These are phyloP conservation scores for Pythium apleroticum DNA, from an alignment of 352 stramenopile genomes.

Conservation along the genomic window DNA sequence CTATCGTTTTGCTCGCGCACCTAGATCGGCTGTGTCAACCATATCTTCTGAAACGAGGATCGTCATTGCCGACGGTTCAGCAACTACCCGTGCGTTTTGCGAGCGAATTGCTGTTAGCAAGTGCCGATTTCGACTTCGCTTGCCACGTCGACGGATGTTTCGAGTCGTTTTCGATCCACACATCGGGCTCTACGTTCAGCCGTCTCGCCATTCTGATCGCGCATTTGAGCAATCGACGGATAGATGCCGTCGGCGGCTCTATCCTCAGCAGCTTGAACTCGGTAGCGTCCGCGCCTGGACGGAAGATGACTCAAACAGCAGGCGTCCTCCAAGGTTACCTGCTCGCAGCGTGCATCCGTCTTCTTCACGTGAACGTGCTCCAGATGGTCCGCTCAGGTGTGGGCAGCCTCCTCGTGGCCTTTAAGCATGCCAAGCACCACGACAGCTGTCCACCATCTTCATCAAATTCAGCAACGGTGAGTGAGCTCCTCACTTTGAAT, in stretches of 20 bases:
- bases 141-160: conserved; percentile 3
- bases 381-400: conserved; percentile 65
- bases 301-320: not conserved
- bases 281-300: not conserved
- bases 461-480: not conserved
- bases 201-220: not conserved
- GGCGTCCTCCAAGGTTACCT: conserved; percentile 54
- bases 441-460: not conserved
- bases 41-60: conserved; percentile 40
- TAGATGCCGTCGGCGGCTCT: not conserved
- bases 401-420: conserved; percentile 37
- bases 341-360: conserved; percentile 57
- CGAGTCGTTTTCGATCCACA: conserved; percentile 8
- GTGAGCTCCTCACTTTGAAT: not conserved
- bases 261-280: not conserved
- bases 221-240: not conserved
- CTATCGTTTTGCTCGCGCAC: conserved; percentile 70
- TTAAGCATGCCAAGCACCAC: not conserved
- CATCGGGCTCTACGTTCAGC: not conserved
- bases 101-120: not conserved
- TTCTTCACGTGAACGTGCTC: conserved; percentile 77
- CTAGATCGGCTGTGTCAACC: conserved; percentile 67
- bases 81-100: not conserved
- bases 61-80: not conserved
- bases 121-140: not conserved